Conservation (phyloP, 345 rosid species). For the Euphorbia pulcherrima region DNA sequence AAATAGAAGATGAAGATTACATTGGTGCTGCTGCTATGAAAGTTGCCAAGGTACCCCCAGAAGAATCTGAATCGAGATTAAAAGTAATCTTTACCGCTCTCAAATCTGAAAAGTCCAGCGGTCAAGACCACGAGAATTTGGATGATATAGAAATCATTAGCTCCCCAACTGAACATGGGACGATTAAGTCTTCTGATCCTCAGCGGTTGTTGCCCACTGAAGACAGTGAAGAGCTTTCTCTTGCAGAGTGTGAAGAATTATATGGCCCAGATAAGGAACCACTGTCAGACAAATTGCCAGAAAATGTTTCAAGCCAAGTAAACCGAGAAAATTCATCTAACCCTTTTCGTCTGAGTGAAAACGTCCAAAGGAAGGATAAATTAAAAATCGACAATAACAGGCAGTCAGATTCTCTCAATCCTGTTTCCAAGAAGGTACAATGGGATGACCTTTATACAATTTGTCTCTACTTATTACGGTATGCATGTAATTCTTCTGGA, state of each 20-base stretch:
- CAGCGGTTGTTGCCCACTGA: constrained; percentile 35
- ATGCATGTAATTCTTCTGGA: neutral
- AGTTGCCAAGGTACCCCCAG: constrained; percentile 41
- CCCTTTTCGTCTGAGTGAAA: constrained; percentile 32
- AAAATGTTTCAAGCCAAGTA: constrained; percentile 19
- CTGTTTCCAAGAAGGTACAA: constrained; percentile 64
- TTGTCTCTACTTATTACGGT: neutral
- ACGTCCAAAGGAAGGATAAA: constrained; percentile 36
- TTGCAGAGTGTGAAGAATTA: constrained; percentile 79
- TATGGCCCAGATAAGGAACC: constrained; percentile 88
- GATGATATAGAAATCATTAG: constrained; percentile 29
- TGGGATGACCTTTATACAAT: neutral
- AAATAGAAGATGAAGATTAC: constrained; percentile 76
- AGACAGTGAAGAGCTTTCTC: constrained; percentile 53
- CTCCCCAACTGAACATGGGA: constrained; percentile 31
- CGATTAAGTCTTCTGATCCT: constrained; percentile 29
- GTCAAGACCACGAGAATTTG: constrained; percentile 25
- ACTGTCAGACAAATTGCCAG: constrained; percentile 42
- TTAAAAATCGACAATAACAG: constrained; percentile 29
- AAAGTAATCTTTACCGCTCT: constrained; percentile 66
- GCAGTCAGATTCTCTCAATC: constrained; percentile 33
- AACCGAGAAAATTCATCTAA: constrained; percentile 32
- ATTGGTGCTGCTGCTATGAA: constrained; percentile 51
- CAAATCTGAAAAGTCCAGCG: constrained; percentile 38
- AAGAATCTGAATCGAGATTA: constrained; percentile 55